These are phyloP conservation scores for Aspergillus awamori DNA, from an alignment of 2,329 filamentous ascomycete genomes.

Conservation along the genomic window DNA sequence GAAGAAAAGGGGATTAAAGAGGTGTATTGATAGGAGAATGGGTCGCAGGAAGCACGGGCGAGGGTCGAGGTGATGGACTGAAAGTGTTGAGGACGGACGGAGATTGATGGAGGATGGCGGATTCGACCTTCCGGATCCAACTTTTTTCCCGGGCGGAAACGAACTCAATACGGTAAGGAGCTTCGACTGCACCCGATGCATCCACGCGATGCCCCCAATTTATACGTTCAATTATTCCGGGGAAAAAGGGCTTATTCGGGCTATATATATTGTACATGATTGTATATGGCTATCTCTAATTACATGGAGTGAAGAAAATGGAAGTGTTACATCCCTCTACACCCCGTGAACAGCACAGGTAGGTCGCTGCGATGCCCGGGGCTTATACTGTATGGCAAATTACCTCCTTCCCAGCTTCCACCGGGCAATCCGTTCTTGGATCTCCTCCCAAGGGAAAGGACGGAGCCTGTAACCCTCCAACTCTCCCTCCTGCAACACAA, in stretches of 20 bases:
- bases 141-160: conserved; percentile 41
- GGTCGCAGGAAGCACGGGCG: conserved; percentile 7
- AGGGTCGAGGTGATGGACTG: conserved; percentile 13
- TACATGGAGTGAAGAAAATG: conserved; percentile 24
- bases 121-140: conserved; percentile 33
- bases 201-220: not conserved
- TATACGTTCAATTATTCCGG: not conserved
- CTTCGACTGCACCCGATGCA: conserved; percentile 27
- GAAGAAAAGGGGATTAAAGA: conserved; percentile 11
- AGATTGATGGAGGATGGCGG: conserved; percentile 31
- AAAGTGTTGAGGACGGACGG: conserved; percentile 18
- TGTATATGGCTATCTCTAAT: conserved; percentile 20
- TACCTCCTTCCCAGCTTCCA: conserved; percentile 77
- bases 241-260: not conserved
- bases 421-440: conserved; percentile 79
- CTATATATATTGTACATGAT: conserved; percentile 20
- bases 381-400: conserved; percentile 14
- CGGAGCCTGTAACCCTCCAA: conserved; percentile 69
- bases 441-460: conserved; percentile 80
- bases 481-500: conserved; percentile 90
- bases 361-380: not conserved
- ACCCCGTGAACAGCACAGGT: not conserved
- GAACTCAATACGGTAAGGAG: conserved; percentile 38
- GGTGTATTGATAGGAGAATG: conserved; percentile 13
- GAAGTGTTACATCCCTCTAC: not conserved